Evolutionary conservation across 2,329 filamentous ascomycete species (phyloP).

Genomic region (Dissoconium aciculare): DNA sequence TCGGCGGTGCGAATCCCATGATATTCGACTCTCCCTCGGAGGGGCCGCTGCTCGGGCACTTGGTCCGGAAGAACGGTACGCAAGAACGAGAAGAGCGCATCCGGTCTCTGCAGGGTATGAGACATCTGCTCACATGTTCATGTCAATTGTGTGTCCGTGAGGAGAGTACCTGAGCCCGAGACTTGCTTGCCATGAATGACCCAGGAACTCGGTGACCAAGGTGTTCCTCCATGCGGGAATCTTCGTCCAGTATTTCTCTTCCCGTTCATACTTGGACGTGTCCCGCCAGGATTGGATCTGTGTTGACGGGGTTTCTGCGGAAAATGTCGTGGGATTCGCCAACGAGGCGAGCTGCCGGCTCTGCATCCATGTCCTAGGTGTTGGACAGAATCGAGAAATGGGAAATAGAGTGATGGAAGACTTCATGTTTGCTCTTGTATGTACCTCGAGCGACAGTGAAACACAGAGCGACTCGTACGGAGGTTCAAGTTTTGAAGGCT

Average conservation of each 20-base stretch:
- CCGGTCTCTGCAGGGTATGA: slow-evolving; percentile 35
- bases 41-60: slow-evolving; percentile 29
- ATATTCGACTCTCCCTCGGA: slow-evolving; percentile 18
- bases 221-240: slow-evolving; percentile 34
- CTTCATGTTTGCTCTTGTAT: neutral
- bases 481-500: neutral
- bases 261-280: neutral
- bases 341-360: neutral
- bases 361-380: neutral
- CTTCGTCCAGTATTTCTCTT: slow-evolving; percentile 1
- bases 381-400: neutral
- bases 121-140: slow-evolving; percentile 26
- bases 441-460: neutral
- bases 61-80: slow-evolving; percentile 34
- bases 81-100: slow-evolving; percentile 37
- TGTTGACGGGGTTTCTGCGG: neutral
- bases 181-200: slow-evolving; percentile 41
- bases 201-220: slow-evolving; percentile 35
- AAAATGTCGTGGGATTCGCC: neutral
- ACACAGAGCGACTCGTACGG: neutral
- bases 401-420: neutral
- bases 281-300: neutral
- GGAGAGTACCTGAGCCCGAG: neutral
- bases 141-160: slow-evolving; percentile 2
- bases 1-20: slow-evolving; percentile 27